These are phyloP conservation scores for Luffa acutangula DNA, from an alignment of 306 rosid species.

Conservation along the genomic window DNA sequence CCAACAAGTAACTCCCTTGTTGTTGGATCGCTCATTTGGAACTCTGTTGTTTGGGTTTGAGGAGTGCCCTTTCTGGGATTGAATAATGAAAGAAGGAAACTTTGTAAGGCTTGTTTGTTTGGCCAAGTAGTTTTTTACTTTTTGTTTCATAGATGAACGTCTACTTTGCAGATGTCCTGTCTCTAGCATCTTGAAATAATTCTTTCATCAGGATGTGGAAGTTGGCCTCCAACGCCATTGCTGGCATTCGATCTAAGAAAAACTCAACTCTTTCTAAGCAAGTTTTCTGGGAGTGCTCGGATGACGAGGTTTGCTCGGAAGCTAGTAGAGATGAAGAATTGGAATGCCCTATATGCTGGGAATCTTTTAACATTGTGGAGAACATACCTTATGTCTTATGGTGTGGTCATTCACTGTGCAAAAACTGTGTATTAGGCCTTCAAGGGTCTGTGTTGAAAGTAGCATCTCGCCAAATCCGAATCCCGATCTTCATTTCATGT, in stretches of 20 bases:
- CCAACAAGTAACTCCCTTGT: neutral
- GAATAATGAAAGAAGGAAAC: neutral
- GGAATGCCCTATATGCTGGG: constrained; percentile 92
- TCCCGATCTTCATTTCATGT: constrained; percentile 66
- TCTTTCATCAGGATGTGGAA: constrained; percentile 50
- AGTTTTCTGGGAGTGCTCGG: constrained; percentile 56
- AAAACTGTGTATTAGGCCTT: constrained; percentile 80
- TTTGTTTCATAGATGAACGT: neutral
- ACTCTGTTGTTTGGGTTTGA: neutral
- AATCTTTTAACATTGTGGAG: constrained; percentile 91
- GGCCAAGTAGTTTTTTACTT: neutral
- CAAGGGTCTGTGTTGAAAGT: constrained; percentile 70
- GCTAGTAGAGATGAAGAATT: constrained; percentile 68
- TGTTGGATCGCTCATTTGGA: neutral
- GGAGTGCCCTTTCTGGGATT: neutral
- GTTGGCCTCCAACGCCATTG: constrained; percentile 57
- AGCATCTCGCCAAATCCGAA: constrained; percentile 50
- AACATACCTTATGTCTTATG: constrained; percentile 87
- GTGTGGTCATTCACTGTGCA: constrained; percentile 93
- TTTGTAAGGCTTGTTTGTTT: neutral
- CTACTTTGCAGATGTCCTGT: neutral
- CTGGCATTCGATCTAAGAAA: constrained; percentile 55
- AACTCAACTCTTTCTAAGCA: constrained; percentile 29
- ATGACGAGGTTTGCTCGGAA: constrained; percentile 74
- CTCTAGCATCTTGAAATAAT: neutral